A percentile compares a stretch with the other conserved stretches of the same genome.
These are phyloP conservation scores for Trypanosoma avium DNA, from an alignment of 208 protist genomes.

Conservation along the genomic window DNA sequence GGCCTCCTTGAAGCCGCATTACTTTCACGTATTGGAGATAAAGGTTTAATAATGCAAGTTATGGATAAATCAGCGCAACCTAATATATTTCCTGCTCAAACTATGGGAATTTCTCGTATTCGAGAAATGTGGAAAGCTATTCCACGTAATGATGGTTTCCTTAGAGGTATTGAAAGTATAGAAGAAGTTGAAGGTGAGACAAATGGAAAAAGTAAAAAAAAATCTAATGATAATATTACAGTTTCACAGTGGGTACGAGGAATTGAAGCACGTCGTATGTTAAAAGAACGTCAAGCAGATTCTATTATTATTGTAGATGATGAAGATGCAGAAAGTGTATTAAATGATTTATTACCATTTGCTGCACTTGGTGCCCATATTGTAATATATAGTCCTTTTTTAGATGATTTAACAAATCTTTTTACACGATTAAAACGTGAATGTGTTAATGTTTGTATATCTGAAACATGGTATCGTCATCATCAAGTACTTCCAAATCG, in stretches of 20 bases:
- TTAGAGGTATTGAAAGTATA: slow-evolving; percentile 33
- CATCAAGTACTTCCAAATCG: slow-evolving; percentile 93
- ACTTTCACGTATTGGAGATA: slow-evolving; percentile 65
- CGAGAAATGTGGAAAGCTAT: slow-evolving; percentile 85
- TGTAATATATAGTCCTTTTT: slow-evolving; percentile 87
- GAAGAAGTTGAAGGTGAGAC: slow-evolving; percentile 31
- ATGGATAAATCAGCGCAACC: slow-evolving; percentile 81
- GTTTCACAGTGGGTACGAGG: slow-evolving; percentile 80
- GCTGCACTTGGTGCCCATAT: slow-evolving; percentile 73
- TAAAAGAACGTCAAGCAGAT: slow-evolving; percentile 61
- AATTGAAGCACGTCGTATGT: slow-evolving; percentile 51
- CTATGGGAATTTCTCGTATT: slow-evolving; percentile 54
- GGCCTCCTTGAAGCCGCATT: slow-evolving; percentile 74
- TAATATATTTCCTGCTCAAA: slow-evolving; percentile 55
- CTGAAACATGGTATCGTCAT: slow-evolving; percentile 93
- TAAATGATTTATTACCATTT: slow-evolving; percentile 75
- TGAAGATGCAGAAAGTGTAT: slow-evolving; percentile 32
- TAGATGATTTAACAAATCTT: slow-evolving; percentile 70
- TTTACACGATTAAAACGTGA: slow-evolving; percentile 62
- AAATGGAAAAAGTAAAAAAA: slow-evolving; percentile 7
- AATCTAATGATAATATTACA: slow-evolving; percentile 12
- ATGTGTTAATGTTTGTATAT: slow-evolving; percentile 85
- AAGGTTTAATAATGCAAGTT: slow-evolving; percentile 77
- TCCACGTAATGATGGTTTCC: slow-evolving; percentile 73
- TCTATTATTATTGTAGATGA: slow-evolving; percentile 73